Conservation (phyloP, 2,329 filamentous ascomycete genomes). For the Aspergillus ibericus region DNA sequence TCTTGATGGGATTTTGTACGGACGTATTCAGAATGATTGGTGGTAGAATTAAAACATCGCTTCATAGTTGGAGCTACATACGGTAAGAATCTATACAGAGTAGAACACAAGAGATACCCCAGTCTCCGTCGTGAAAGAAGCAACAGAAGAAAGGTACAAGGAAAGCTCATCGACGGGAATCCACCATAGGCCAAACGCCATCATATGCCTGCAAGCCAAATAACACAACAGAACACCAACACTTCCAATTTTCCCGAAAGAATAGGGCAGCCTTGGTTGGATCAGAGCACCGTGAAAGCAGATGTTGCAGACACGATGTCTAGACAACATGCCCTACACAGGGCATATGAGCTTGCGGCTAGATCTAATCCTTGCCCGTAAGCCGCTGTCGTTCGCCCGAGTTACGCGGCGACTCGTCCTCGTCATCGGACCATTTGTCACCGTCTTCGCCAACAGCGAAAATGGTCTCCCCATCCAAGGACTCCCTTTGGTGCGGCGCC, state of each 20-base stretch:
- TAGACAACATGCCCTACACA: neutral
- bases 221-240: conserved; percentile 8
- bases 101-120: conserved; percentile 4
- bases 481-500: conserved; percentile 55
- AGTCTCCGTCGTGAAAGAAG: conserved; percentile 6
- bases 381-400: conserved; percentile 54
- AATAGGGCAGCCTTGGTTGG: neutral
- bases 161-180: conserved; percentile 3
- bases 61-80: neutral
- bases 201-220: conserved; percentile 22
- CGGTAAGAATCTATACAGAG: conserved; percentile 6
- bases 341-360: neutral
- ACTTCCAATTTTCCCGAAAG: conserved; percentile 7
- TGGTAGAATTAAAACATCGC: neutral
- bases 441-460: conserved; percentile 88
- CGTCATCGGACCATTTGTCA: conserved; percentile 75
- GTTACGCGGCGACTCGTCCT: conserved; percentile 56
- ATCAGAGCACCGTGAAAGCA: conserved; percentile 11
- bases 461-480: conserved; percentile 86
- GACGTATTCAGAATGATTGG: neutral
- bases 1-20: too few species aligned
- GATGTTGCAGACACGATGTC: neutral
- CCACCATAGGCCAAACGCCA: conserved; percentile 20
- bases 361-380: conserved; percentile 44
- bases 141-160: conserved; percentile 2